Evolutionary conservation across 2,329 filamentous ascomycete species (phyloP), one percentile per base, ranked within the genome.

Genomic region (Cladosporium sp.): DNA sequence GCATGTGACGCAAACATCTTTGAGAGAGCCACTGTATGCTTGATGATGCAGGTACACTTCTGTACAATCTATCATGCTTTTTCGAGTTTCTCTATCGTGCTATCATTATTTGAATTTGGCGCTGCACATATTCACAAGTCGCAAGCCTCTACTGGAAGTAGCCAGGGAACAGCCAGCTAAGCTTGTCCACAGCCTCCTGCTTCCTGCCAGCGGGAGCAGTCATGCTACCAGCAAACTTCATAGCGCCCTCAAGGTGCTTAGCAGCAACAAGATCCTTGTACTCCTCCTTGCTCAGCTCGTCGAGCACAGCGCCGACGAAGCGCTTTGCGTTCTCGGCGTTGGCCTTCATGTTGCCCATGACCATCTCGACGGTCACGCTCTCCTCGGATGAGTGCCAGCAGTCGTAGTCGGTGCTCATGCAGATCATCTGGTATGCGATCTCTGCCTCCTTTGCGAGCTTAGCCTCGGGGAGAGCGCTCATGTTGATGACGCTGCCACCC

Each of bases 331-430:
- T 99, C 71, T 88, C 82, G 55, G 89, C 83, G 76, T 99, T 99
- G 65, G 91, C 88, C 72, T 89, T 88, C 94, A 99, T 99, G 76
- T 96, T 90, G 61, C 86, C 88, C 86, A 96, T 90, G 58, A 99
- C 94, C 89, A 97, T 96, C 75, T 92, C 90, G 20, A 99, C 94
- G 62, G 92, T 92, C 63, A 99, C 94, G 45, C 84, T 80, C 64
- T 89, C 90, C 59, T 86, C 88, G 51, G 83, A 84, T 19, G 84
- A 86, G 72, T 92, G 89, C 94, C 94, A 99, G 85, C 93, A 97
- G 80, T 99, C 94, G 75, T 99, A 99, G 80, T 99, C 94, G 28
- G 94, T 99, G 36, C 91, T 90, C 94, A 99, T 99, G 82, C 93
- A 96, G 70, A 99, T 96, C 84, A 97, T 95, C 79, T 96, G 92